Conservation (phyloP, 306 rosid species). For the Cicer yamashitae region DNA sequence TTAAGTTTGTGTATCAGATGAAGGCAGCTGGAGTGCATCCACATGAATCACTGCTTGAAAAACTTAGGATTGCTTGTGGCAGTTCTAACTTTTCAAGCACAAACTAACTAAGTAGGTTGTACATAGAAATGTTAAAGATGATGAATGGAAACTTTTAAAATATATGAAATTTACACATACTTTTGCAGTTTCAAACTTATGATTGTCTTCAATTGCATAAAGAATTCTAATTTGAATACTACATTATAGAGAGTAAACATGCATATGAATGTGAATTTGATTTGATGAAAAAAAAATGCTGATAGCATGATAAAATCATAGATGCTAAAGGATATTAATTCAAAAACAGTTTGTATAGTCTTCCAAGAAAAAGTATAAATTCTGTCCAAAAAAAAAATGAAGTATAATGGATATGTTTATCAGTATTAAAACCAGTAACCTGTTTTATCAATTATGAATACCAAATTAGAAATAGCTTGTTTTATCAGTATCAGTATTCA, state of each 20-base stretch:
- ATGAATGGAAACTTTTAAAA: slow-evolving; percentile 25
- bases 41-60: slow-evolving; percentile 58
- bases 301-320: neutral
- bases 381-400: no score
- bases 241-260: neutral
- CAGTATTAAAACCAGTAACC: no score
- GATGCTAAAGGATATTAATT: neutral
- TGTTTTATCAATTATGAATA: no score
- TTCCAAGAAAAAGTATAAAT: neutral
- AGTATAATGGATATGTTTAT: no score
- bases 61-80: slow-evolving; percentile 61
- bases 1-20: slow-evolving; percentile 67
- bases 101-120: slow-evolving; percentile 38
- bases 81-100: slow-evolving; percentile 25
- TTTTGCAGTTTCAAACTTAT: slow-evolving; percentile 28
- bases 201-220: slow-evolving; percentile 2
- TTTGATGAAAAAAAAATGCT: neutral
- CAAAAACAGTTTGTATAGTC: neutral
- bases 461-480: no score
- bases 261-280: neutral
- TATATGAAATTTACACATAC: neutral
- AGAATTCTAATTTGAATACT: slow-evolving; percentile 8
- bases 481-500: no score
- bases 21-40: slow-evolving; percentile 55
- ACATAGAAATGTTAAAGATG: slow-evolving; percentile 18